phyloP scores from a whole-genome alignment of 2,329 filamentous ascomycete genomes.

The Aspergillus sp. region DNA sequence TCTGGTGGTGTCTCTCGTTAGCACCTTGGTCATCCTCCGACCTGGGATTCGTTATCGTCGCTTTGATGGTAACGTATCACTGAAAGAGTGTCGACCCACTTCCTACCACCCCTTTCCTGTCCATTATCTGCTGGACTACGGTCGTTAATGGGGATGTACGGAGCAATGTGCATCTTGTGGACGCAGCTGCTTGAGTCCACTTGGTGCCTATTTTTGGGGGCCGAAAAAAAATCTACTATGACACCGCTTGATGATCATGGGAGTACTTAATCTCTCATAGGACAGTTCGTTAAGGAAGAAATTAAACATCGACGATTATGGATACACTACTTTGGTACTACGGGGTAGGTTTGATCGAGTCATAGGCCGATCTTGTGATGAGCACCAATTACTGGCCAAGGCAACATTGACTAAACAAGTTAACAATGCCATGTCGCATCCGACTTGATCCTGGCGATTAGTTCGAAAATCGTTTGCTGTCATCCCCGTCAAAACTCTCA shows the following conservation, averaged over 20 bases:
- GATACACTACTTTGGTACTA: neutral
- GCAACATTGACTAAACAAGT: neutral
- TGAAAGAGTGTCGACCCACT: neutral
- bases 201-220: neutral
- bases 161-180: neutral
- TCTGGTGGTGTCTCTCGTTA: constrained; percentile 2
- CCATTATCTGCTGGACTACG: neutral
- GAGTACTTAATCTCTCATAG: neutral
- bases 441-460: neutral
- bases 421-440: neutral
- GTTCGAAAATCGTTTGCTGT: neutral
- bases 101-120: neutral
- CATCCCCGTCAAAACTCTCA: neutral
- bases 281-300: neutral
- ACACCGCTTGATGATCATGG: neutral
- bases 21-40: constrained; percentile 10
- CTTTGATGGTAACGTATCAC: neutral
- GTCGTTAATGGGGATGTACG: neutral
- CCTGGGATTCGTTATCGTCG: neutral
- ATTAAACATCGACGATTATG: neutral
- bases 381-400: neutral
- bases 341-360: neutral
- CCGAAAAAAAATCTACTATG: neutral
- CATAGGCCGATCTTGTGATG: neutral
- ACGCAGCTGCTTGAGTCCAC: neutral